Evolutionary conservation across 148 eudicot genomes (phyloP).

Genomic region (Agrostemma githago): DNA sequence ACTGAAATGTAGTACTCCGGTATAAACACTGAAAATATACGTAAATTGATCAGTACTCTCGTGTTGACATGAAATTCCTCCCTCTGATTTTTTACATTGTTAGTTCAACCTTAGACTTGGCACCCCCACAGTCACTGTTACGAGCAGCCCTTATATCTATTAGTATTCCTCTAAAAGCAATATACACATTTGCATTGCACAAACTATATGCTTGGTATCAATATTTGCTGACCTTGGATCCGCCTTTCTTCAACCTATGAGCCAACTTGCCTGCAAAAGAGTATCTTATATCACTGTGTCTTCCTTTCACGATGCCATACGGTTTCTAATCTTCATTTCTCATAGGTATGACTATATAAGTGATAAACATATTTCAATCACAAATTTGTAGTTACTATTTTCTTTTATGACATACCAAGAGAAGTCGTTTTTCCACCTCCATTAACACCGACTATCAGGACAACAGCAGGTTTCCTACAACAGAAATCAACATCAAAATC

Average conservation of each 20-base stretch:
- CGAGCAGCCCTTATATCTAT: not conserved
- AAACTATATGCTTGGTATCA: not conserved
- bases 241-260: constrained; percentile 78
- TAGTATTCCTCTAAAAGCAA: not conserved
- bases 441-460: constrained; percentile 96
- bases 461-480: constrained; percentile 88
- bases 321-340: not conserved
- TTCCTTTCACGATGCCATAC: not conserved
- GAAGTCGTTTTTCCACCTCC: constrained; percentile 99
- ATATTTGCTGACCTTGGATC: constrained; percentile 62
- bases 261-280: constrained; percentile 85
- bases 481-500: constrained; percentile 16
- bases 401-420: constrained; percentile 54
- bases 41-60: not conserved
- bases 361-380: not conserved
- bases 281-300: not conserved
- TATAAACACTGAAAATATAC: not conserved
- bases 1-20: not conserved
- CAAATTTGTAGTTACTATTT: not conserved
- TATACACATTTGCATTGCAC: not conserved
- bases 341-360: not conserved
- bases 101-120: not conserved
- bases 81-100: not conserved
- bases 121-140: not conserved
- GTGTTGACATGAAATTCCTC: not conserved